Percentiles rank a stretch among this genome's conserved stretches.
Conservation (phyloP, 2,329 filamentous ascomycete species). For the Alternaria alternata region DNA sequence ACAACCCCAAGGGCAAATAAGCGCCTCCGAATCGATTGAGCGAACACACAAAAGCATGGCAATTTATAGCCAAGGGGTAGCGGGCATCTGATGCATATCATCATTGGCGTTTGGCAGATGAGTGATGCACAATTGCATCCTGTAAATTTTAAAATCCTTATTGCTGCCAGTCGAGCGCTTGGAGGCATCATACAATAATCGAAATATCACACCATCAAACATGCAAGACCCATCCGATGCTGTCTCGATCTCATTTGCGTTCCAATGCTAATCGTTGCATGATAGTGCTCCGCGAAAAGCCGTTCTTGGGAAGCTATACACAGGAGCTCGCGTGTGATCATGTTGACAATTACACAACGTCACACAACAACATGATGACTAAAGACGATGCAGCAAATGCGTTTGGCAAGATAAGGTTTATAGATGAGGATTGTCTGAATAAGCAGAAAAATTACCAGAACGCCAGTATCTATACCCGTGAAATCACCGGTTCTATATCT, state of each 20-base stretch:
- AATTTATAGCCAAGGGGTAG: not conserved
- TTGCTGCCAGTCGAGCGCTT: not conserved
- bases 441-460: not conserved
- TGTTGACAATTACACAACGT: not conserved
- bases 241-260: not conserved
- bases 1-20: slow-evolving; percentile 48
- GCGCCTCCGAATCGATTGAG: not conserved
- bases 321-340: not conserved
- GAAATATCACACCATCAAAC: not conserved
- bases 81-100: not conserved
- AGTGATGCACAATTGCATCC: slow-evolving; percentile 1
- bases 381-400: not conserved
- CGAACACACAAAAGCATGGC: slow-evolving; percentile 8
- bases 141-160: not conserved
- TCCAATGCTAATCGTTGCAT: not conserved
- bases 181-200: slow-evolving; percentile 6
- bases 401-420: not conserved
- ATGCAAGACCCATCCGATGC: not conserved
- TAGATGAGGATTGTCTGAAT: not conserved
- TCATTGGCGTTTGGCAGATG: slow-evolving; percentile 15
- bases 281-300: not conserved
- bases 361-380: not conserved
- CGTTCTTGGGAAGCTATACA: no score
- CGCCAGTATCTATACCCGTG: not conserved
- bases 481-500: slow-evolving; percentile 39